Evolutionary conservation across 2,329 filamentous ascomycete genomes (phyloP).

Genomic region (Dryadomyces quercus-mongolicae): DNA sequence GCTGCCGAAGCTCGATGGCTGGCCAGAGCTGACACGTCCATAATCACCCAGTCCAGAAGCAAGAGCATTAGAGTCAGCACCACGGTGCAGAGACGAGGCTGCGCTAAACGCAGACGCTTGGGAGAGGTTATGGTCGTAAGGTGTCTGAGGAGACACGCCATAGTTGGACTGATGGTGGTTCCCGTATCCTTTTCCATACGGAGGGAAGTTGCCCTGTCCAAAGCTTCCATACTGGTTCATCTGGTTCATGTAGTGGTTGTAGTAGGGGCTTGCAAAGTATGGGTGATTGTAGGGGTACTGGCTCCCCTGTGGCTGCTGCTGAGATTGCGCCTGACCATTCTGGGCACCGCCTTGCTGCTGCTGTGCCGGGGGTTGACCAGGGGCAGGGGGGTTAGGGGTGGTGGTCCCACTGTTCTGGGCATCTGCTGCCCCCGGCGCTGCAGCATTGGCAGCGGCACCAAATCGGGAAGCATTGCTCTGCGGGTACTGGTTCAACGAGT

Average conservation of each 20-base stretch:
- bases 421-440: conserved; percentile 37
- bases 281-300: conserved; percentile 40
- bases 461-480: conserved; percentile 62
- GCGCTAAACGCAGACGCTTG: conserved; percentile 41
- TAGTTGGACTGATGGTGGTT: conserved; percentile 35
- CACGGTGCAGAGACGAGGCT: conserved; percentile 34
- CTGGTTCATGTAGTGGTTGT: conserved; percentile 40
- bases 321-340: conserved; percentile 21
- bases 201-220: conserved; percentile 39
- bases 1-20: conserved; percentile 39
- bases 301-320: conserved; percentile 24
- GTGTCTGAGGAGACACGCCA: conserved; percentile 19
- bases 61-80: conserved; percentile 32
- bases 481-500: conserved; percentile 57
- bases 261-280: conserved; percentile 52
- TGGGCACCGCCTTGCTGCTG: conserved; percentile 16
- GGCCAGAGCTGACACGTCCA: conserved; percentile 26
- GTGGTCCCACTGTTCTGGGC: conserved; percentile 79
- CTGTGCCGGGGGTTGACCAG: conserved; percentile 35
- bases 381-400: conserved; percentile 65
- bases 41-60: conserved; percentile 38
- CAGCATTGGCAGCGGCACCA: conserved; percentile 25
- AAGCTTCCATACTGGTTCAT: conserved; percentile 24
- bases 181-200: conserved; percentile 46
- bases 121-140: conserved; percentile 41